A percentile compares a stretch with the other conserved stretches of the same genome.
phyloP scores from a whole-genome alignment of 2,329 filamentous ascomycete species.

The Berkeleyomyces basicola region DNA sequence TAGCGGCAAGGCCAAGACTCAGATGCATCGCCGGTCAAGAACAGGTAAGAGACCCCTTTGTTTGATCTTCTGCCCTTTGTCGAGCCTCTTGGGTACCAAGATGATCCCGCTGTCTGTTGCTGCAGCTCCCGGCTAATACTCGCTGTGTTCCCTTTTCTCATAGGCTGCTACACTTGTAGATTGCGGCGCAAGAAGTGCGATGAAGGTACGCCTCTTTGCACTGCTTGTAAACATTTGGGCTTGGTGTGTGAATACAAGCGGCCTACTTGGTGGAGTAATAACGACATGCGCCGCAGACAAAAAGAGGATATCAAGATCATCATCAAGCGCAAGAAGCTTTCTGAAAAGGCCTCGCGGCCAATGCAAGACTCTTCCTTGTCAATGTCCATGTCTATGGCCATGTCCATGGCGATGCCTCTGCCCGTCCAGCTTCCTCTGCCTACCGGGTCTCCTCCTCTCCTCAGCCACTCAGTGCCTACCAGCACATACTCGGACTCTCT shows the following conservation, averaged over 20 bases:
- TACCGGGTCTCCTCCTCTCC: slow-evolving; percentile 53
- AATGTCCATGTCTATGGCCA: background rate
- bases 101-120: background rate
- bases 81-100: slow-evolving; percentile 2
- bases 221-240: slow-evolving; percentile 56
- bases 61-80: slow-evolving; percentile 16
- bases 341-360: slow-evolving; percentile 57
- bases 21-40: slow-evolving; percentile 87
- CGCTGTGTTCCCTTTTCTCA: slow-evolving; percentile 3
- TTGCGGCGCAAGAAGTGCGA: slow-evolving; percentile 54
- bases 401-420: background rate
- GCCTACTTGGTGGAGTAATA: slow-evolving; percentile 94
- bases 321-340: slow-evolving; percentile 92
- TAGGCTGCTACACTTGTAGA: slow-evolving; percentile 53
- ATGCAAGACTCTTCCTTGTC: slow-evolving; percentile 30
- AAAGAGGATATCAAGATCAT: slow-evolving; percentile 95
- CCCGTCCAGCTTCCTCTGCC: slow-evolving; percentile 1
- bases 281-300: slow-evolving; percentile 65
- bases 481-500: slow-evolving; percentile 63
- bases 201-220: slow-evolving; percentile 44
- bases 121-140: background rate
- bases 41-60: slow-evolving; percentile 47
- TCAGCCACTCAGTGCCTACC: slow-evolving; percentile 68
- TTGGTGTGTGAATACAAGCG: slow-evolving; percentile 91
- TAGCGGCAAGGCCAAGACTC: slow-evolving; percentile 50